Evolutionary conservation across 169 alveolate genomes (phyloP).

Genomic region (Plasmodium sp.): DNA sequence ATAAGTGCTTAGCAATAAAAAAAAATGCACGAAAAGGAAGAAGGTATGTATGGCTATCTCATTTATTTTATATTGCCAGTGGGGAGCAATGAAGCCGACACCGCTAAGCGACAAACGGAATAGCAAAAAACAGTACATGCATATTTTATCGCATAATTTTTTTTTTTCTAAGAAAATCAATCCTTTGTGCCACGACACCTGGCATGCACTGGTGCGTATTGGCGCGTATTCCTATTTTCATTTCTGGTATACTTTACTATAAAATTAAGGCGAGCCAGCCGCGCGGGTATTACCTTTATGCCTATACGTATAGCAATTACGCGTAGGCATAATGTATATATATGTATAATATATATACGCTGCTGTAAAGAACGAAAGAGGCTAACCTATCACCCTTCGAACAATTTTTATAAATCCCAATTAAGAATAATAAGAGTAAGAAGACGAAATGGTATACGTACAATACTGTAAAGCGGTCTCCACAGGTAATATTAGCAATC

Average conservation of each 20-base stretch:
- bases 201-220: background rate
- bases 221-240: background rate
- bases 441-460: background rate
- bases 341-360: background rate
- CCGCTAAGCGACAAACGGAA: background rate
- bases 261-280: background rate
- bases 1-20: background rate
- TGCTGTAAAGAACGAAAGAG: background rate
- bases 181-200: background rate
- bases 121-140: background rate
- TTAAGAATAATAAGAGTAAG: background rate
- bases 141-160: background rate
- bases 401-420: background rate
- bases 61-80: background rate
- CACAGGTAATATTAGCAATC: background rate
- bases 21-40: background rate
- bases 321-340: background rate
- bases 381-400: background rate
- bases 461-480: background rate
- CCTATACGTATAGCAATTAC: background rate
- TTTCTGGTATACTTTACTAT: background rate
- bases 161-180: background rate
- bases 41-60: background rate
- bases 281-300: background rate
- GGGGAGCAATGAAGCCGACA: background rate